Percentiles rank a stretch among this genome's conserved stretches.
Evolutionary conservation across 768 basidiomycete genomes (phyloP).

Genomic region (Cystobasidium onofrii): DNA sequence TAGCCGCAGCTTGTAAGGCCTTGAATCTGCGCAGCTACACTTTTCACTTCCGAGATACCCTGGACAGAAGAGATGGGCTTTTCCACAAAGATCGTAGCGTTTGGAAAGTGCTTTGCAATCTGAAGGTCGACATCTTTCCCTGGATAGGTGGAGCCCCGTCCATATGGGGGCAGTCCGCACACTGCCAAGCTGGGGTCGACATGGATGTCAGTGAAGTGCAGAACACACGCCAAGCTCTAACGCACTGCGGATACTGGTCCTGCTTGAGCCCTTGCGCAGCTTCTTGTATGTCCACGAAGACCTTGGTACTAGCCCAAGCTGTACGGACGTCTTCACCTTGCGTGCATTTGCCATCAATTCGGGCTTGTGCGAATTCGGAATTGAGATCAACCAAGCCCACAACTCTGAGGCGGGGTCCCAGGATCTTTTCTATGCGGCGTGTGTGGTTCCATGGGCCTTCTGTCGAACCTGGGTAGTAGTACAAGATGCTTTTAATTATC

Average conservation of each 20-base stretch:
- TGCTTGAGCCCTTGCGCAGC: neutral
- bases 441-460: slow-evolving; percentile 4
- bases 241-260: neutral
- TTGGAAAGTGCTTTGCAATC: neutral
- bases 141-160: neutral
- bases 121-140: neutral
- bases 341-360: neutral
- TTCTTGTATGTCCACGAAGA: neutral
- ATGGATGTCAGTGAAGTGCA: too few species aligned
- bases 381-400: neutral
- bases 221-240: too few species aligned
- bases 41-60: neutral
- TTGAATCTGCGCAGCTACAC: neutral
- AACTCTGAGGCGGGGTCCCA: neutral
- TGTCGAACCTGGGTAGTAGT: neutral
- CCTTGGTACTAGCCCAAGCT: neutral
- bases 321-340: neutral
- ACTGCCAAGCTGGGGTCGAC: neutral
- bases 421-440: neutral
- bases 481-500: neutral
- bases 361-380: neutral
- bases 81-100: neutral
- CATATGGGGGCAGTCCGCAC: neutral
- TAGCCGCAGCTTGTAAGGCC: neutral
- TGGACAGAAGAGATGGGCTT: neutral